Percentiles rank a stretch among this genome's conserved stretches.
Conservation (phyloP, 2,329 filamentous ascomycete genomes). For the Epichloe elymi region DNA sequence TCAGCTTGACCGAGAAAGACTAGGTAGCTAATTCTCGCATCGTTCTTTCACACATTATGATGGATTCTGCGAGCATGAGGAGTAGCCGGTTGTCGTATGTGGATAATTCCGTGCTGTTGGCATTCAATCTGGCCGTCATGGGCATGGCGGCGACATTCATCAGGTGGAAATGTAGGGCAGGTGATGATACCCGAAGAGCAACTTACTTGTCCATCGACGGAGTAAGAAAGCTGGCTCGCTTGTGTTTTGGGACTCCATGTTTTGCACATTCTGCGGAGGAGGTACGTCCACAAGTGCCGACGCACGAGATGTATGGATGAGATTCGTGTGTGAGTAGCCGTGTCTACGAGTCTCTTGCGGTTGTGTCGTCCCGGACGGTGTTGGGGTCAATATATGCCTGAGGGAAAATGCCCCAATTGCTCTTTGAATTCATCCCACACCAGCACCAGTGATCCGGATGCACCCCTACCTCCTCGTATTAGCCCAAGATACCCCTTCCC, state of each 20-base stretch:
- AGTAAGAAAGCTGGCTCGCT: neutral
- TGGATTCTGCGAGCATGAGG: neutral
- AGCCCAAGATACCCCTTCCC: neutral
- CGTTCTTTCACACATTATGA: no score
- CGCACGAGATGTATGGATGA: no score
- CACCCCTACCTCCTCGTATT: constrained; percentile 20
- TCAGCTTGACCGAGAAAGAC: neutral
- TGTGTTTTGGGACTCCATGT: constrained; percentile 1
- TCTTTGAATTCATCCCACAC: constrained; percentile 38
- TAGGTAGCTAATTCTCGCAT: neutral
- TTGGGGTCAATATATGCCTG: constrained; percentile 33
- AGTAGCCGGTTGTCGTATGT: neutral
- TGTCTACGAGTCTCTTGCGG: neutral
- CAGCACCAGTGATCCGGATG: constrained; percentile 42
- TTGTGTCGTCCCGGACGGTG: constrained; percentile 24
- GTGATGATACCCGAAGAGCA: neutral
- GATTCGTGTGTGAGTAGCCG: no score
- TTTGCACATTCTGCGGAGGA: neutral
- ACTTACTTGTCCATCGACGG: neutral
- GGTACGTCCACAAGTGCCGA: no score
- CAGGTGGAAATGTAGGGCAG: neutral
- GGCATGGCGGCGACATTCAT: neutral
- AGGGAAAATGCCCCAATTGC: constrained; percentile 40
- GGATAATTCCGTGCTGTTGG: neutral
- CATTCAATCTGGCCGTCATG: neutral